Conservation (phyloP, 805 yeast species). For the Cyberlindnera meyerae region DNA sequence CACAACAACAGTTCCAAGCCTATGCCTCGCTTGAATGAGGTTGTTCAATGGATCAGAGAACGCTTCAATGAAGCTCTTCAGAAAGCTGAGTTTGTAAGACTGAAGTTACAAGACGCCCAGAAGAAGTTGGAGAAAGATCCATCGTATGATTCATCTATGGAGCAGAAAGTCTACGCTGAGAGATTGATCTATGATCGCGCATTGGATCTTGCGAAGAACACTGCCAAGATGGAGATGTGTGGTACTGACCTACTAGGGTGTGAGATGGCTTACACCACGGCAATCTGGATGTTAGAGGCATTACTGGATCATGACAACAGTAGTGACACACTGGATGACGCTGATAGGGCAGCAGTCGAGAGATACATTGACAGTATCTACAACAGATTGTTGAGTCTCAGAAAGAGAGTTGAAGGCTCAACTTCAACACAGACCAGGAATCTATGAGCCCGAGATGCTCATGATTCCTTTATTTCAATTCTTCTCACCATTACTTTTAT, state of each 20-base stretch:
- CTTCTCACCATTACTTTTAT: too few species aligned
- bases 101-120: slow-evolving; percentile 49
- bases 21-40: slow-evolving; percentile 47
- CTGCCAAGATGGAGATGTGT: slow-evolving; percentile 82
- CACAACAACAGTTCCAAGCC: slow-evolving; percentile 39
- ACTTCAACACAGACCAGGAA: too few species aligned
- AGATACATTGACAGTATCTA: slow-evolving; percentile 81
- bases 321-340: slow-evolving; percentile 50
- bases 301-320: slow-evolving; percentile 47
- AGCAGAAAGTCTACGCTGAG: slow-evolving; percentile 56
- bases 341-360: slow-evolving; percentile 71
- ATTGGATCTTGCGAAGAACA: slow-evolving; percentile 83
- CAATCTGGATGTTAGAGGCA: slow-evolving; percentile 94
- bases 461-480: too few species aligned
- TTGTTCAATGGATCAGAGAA: slow-evolving; percentile 80
- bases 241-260: slow-evolving; percentile 67
- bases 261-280: slow-evolving; percentile 83
- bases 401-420: slow-evolving; percentile 43
- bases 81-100: slow-evolving; percentile 74
- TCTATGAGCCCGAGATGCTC: too few species aligned
- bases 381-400: slow-evolving; percentile 66
- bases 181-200: slow-evolving; percentile 89
- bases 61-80: slow-evolving; percentile 85
- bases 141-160: slow-evolving; percentile 6
- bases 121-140: slow-evolving; percentile 24